Evolutionary conservation across 2,329 filamentous ascomycete species (phyloP).

Genomic region (Chrysosporium queenslandicum): DNA sequence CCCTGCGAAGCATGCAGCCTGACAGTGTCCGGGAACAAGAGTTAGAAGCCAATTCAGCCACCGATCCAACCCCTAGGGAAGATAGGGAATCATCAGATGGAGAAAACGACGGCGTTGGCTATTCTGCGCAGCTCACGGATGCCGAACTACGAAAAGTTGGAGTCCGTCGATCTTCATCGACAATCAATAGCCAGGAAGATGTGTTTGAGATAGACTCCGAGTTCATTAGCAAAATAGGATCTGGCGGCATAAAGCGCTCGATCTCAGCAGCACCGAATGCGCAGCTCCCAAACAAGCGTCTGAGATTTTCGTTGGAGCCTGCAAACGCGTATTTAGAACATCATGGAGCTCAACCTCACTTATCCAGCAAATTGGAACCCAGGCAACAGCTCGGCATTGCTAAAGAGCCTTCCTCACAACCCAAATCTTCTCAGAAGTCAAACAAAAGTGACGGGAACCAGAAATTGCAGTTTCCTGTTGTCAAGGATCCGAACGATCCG

Average conservation of each 20-base stretch:
- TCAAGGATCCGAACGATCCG: slow-evolving; percentile 63
- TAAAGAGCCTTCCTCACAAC: slow-evolving; percentile 18
- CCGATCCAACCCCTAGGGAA: neutral
- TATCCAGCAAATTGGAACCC: neutral
- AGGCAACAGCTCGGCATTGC: neutral
- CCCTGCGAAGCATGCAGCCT: neutral
- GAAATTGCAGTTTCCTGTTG: slow-evolving; percentile 58
- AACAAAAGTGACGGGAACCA: slow-evolving; percentile 28
- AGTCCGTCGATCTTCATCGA: slow-evolving; percentile 21
- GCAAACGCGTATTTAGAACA: neutral
- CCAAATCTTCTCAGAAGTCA: slow-evolving; percentile 24
- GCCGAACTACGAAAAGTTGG: slow-evolving; percentile 24
- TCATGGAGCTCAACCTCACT: neutral
- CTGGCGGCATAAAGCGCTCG: slow-evolving; percentile 19
- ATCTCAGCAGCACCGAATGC: neutral
- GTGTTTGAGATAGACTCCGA: slow-evolving; percentile 28
- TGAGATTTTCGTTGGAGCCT: slow-evolving; percentile 2
- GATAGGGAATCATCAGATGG: neutral
- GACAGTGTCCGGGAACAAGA: neutral
- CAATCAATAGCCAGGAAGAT: slow-evolving; percentile 23
- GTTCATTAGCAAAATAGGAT: slow-evolving; percentile 23
- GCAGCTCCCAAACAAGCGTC: slow-evolving; percentile 10
- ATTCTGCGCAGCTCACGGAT: neutral
- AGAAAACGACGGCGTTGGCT: slow-evolving; percentile 18
- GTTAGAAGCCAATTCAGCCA: too few relatives aligned